phyloP scores from a whole-genome alignment of 1,284 basidiomycete species.

The Chalciporus sp. region DNA sequence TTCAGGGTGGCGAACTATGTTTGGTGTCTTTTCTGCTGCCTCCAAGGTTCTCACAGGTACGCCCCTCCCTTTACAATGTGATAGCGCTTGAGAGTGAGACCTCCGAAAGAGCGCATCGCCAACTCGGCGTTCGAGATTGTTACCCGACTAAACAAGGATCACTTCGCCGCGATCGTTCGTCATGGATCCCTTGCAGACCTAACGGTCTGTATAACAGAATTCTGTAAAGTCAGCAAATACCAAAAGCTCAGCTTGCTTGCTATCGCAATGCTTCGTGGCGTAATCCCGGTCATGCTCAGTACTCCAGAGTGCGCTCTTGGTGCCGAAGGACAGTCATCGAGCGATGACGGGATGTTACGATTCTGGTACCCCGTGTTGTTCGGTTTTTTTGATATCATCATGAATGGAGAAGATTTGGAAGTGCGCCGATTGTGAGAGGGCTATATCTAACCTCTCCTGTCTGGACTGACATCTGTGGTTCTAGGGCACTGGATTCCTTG shows the following conservation, averaged over 20 bases:
- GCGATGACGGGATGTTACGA: constrained; percentile 70
- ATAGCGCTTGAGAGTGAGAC: constrained; percentile 3
- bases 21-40: constrained; percentile 96
- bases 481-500: constrained; percentile 91
- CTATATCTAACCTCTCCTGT: background rate
- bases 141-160: constrained; percentile 86
- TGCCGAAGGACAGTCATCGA: constrained; percentile 38
- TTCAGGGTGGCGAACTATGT: constrained; percentile 99
- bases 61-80: constrained; percentile 16
- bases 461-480: constrained; percentile 10
- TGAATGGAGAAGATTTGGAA: constrained; percentile 99
- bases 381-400: constrained; percentile 98
- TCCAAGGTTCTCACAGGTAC: constrained; percentile 90
- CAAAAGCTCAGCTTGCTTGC: constrained; percentile 97
- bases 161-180: constrained; percentile 89
- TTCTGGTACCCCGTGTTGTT: constrained; percentile 98
- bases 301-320: constrained; percentile 80
- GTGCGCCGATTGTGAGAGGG: constrained; percentile 86
- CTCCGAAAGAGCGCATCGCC: constrained; percentile 78
- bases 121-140: constrained; percentile 97
- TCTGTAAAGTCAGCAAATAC: constrained; percentile 98
- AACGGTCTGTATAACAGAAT: constrained; percentile 97
- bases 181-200: constrained; percentile 96
- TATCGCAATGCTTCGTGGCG: constrained; percentile 92
- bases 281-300: constrained; percentile 90